These are phyloP conservation scores for Thermothelomyces thermophilus DNA, from an alignment of 2,329 filamentous ascomycete species.

Conservation along the genomic window DNA sequence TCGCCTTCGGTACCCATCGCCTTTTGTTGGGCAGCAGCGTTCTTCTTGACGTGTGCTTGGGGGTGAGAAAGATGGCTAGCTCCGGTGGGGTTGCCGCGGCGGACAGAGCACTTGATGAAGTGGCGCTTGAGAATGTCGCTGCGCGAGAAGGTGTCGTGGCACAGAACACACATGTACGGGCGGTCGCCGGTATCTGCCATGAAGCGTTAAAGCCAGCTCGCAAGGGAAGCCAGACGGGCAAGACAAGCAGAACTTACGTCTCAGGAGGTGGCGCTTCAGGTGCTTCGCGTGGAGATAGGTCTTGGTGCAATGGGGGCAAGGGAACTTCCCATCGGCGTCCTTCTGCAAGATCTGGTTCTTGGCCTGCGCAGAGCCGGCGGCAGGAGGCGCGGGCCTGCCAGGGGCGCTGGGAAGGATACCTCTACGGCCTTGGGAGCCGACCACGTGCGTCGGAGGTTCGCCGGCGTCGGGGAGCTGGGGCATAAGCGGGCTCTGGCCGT, in stretches of 20 bases:
- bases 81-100: slow-evolving; percentile 90
- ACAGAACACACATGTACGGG: slow-evolving; percentile 96
- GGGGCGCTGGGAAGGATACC: slow-evolving; percentile 89
- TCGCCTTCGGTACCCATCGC: slow-evolving; percentile 46
- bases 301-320: slow-evolving; percentile 96
- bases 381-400: slow-evolving; percentile 70
- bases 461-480: slow-evolving; percentile 49
- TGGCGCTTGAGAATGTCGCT: slow-evolving; percentile 98
- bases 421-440: slow-evolving; percentile 86
- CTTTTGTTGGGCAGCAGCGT: slow-evolving; percentile 52
- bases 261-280: slow-evolving; percentile 87
- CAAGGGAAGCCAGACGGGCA: slow-evolving; percentile 8
- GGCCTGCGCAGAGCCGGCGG: slow-evolving; percentile 58
- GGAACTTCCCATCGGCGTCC: slow-evolving; percentile 96
- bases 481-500: slow-evolving; percentile 52
- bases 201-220: slow-evolving; percentile 19
- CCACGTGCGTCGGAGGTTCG: slow-evolving; percentile 78
- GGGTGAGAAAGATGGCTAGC: slow-evolving; percentile 92
- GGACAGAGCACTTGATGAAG: slow-evolving; percentile 97
- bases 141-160: slow-evolving; percentile 94
- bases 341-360: slow-evolving; percentile 88
- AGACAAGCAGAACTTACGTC: slow-evolving; percentile 63
- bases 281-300: slow-evolving; percentile 97
- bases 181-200: slow-evolving; percentile 85
- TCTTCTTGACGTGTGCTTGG: slow-evolving; percentile 80